These are phyloP conservation scores for Daldinia eschscholtzii DNA, from an alignment of 2,329 filamentous ascomycete genomes.

Conservation along the genomic window DNA sequence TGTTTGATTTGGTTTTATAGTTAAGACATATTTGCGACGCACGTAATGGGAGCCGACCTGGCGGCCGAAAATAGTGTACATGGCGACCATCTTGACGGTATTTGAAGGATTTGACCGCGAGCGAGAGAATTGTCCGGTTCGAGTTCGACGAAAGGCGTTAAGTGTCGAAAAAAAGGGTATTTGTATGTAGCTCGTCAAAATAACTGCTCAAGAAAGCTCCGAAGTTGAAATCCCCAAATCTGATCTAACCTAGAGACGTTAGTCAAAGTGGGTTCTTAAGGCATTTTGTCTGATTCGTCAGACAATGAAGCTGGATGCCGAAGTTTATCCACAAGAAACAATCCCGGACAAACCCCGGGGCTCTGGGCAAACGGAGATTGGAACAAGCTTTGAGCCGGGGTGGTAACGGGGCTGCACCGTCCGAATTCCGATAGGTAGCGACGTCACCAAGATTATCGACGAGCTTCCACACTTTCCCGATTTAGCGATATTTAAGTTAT, in stretches of 20 bases:
- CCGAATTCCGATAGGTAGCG: slow-evolving; percentile 35
- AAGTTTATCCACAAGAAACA: slow-evolving; percentile 32
- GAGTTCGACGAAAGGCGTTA: slow-evolving; percentile 40
- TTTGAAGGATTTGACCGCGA: slow-evolving; percentile 45
- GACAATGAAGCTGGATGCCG: slow-evolving; percentile 3
- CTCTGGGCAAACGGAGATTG: neutral
- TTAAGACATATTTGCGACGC: slow-evolving; percentile 51
- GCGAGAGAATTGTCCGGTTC: slow-evolving; percentile 32
- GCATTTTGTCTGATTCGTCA: slow-evolving; percentile 25
- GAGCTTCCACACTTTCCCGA: slow-evolving; percentile 17
- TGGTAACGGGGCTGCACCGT: slow-evolving; percentile 11
- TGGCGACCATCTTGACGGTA: slow-evolving; percentile 61
- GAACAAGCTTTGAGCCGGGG: slow-evolving; percentile 9
- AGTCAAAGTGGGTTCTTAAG: slow-evolving; percentile 18
- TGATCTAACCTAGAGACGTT: slow-evolving; percentile 28
- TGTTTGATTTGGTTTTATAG: slow-evolving; percentile 1
- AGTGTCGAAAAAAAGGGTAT: slow-evolving; percentile 26
- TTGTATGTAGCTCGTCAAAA: slow-evolving; percentile 47
- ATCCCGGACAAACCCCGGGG: slow-evolving; percentile 11
- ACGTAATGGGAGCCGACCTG: slow-evolving; percentile 73
- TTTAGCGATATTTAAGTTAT: slow-evolving; percentile 7
- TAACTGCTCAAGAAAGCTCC: slow-evolving; percentile 50
- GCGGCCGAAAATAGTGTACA: slow-evolving; percentile 69
- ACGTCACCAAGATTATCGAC: slow-evolving; percentile 37
- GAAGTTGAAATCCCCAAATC: slow-evolving; percentile 43